Evolutionary conservation across 306 rosid species (phyloP), one percentile per base, ranked within the genome.

Genomic region (Prosopis cineraria): DNA sequence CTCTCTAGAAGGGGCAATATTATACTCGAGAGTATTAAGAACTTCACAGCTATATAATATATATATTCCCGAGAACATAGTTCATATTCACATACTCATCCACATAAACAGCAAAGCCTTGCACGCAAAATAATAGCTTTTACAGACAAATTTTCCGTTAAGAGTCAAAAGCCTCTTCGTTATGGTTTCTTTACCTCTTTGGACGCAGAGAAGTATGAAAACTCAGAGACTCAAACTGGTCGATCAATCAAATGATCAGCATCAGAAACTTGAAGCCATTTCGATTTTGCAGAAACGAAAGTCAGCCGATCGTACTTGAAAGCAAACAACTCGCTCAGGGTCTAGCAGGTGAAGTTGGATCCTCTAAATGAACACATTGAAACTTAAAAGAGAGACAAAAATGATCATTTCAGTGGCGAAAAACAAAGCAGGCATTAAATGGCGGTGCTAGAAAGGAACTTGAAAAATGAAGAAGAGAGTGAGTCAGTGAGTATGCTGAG

Each of bases 301-400:
- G 62, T 3, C 13, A 30, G 58, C 22, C 33, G 40, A 50, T 31
- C 44, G 10, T 78, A 58, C 76, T 67, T 36, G 27, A 63, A 79
- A 36, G 24, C 52, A n/a, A n/a, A n/a, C n/a, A 10, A 62, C 27
- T 62, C 12, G 55, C 27, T 69, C 20, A 53, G 77, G 43, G 11
- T 67, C 82, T 74, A 65, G 73, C 33, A n/a, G 34, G 40, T n/a
- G 9, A 65, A 72, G 73, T 43, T 41, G 56, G 27, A 27, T n/a
- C 74, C 27, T 30, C n/a, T 19, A 13, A 70, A n/a, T 20, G 7
- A 31, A 33, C n/a, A 6, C n/a, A 63, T 5, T 9, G 7, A 29
- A 29, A 9, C 27, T 17, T 22, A 12, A 20, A 29, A 45, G 14
- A 53, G 29, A 20, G 14, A 52, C 59, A 52, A 10, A 20, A 8